Percentiles rank a stretch among this genome's conserved stretches.
phyloP scores from a whole-genome alignment of 2,329 filamentous ascomycete genomes.

The Fusarium coicis region DNA sequence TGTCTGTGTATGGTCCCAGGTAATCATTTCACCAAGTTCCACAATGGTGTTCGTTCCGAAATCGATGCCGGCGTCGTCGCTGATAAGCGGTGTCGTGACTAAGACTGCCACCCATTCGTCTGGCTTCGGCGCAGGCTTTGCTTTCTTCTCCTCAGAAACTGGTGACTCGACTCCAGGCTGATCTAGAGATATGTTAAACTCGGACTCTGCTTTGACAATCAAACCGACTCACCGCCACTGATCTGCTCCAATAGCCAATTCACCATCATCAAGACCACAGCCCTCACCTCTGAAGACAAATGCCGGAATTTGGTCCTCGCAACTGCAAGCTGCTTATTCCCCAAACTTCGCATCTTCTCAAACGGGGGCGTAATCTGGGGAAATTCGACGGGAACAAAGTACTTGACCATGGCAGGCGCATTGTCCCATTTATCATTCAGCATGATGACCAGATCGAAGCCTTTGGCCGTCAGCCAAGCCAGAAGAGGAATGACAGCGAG shows the following conservation, averaged over 20 bases:
- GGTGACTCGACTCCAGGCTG: not conserved
- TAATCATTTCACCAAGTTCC: not conserved
- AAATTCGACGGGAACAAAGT: constrained; percentile 17
- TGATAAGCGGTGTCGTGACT: not conserved
- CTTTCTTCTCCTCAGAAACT: not conserved
- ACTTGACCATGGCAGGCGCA: constrained; percentile 14
- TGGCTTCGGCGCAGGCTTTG: not conserved
- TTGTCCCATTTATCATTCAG: constrained; percentile 23
- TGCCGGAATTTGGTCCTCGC: not conserved
- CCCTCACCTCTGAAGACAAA: not conserved
- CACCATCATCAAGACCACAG: not conserved
- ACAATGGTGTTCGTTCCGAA: not conserved
- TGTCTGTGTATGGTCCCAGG: not conserved
- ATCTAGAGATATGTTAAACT: not conserved
- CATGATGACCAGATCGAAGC: constrained; percentile 8
- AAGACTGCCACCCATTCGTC: constrained; percentile 6
- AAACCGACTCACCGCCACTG: not conserved
- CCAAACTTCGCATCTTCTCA: not conserved
- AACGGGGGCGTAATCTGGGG: constrained; percentile 3
- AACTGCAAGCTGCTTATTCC: not conserved
- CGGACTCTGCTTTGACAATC: rapidly evolving
- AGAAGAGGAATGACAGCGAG: constrained; percentile 15
- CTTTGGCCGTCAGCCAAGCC: constrained; percentile 10
- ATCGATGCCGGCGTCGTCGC: not conserved
- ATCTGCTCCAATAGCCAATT: constrained; percentile 5